These are phyloP conservation scores for Nepenthes alata DNA, from an alignment of 179 eudicot genomes.

Conservation along the genomic window DNA sequence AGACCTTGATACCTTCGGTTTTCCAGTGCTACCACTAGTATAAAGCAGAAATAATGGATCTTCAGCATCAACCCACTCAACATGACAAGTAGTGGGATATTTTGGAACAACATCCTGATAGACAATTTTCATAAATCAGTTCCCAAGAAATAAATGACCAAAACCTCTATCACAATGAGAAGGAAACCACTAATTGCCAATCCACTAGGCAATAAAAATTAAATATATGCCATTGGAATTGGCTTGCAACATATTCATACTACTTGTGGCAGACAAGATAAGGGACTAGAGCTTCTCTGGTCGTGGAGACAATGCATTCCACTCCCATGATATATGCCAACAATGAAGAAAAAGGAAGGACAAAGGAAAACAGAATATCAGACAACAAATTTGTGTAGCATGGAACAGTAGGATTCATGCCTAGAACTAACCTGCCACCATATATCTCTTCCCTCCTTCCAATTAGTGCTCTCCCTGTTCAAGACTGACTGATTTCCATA, in stretches of 20 bases:
- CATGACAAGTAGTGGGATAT: constrained; percentile 64
- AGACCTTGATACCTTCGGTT: constrained; percentile 63
- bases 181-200: too few relatives aligned
- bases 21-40: constrained; percentile 98
- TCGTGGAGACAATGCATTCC: neutral
- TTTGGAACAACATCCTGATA: constrained; percentile 77
- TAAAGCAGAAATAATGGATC: constrained; percentile 90
- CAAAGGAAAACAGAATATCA: neutral
- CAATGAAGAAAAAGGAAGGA: neutral
- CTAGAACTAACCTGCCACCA: constrained; percentile 90
- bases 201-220: neutral
- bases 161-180: too few relatives aligned
- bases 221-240: too few relatives aligned
- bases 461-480: constrained; percentile 68
- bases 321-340: neutral
- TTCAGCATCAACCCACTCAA: constrained; percentile 94
- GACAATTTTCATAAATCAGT: neutral
- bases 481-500: constrained; percentile 67
- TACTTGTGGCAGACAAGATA: neutral
- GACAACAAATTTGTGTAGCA: too few relatives aligned
- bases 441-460: constrained; percentile 70
- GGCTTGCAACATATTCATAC: too few relatives aligned
- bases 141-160: neutral
- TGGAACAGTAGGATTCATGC: neutral
- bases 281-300: neutral